phyloP scores from a whole-genome alignment of 768 basidiomycete genomes.

The Pisolithus albus region DNA sequence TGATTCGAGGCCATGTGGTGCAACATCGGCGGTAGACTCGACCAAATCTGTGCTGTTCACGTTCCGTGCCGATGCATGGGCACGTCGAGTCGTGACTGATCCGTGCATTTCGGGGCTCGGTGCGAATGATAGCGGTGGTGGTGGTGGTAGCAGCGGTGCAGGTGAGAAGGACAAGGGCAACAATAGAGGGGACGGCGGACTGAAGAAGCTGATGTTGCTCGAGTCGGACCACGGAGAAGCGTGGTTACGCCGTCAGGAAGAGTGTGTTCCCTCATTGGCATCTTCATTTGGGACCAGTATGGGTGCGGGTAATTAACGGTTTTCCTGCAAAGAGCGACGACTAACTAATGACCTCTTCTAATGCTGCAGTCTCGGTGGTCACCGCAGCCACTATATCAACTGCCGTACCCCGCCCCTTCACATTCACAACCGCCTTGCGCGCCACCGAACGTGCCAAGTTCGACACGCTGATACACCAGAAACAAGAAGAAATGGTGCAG shows the following conservation, averaged over 20 bases:
- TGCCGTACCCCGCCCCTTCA: constrained; percentile 22
- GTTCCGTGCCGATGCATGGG: constrained; percentile 44
- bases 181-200: background rate
- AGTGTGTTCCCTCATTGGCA: constrained; percentile 2
- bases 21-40: constrained; percentile 1
- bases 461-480: constrained; percentile 50
- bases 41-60: constrained; percentile 48
- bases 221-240: constrained; percentile 32
- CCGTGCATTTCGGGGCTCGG: too few relatives aligned
- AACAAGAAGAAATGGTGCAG: constrained; percentile 46
- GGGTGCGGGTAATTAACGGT: constrained; percentile 26
- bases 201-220: too few relatives aligned
- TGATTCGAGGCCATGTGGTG: too few relatives aligned
- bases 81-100: too few relatives aligned
- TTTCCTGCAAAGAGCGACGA: constrained; percentile 8
- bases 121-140: too few relatives aligned
- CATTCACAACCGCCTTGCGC: constrained; percentile 49
- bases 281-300: too few relatives aligned
- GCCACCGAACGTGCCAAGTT: constrained; percentile 59
- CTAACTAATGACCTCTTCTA: too few relatives aligned
- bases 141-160: too few relatives aligned
- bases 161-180: background rate
- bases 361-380: too few relatives aligned
- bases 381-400: background rate
- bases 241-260: constrained; percentile 35